These are phyloP conservation scores for Alternaria triticimaculans DNA, from an alignment of 2,329 filamentous ascomycete species.

Conservation along the genomic window DNA sequence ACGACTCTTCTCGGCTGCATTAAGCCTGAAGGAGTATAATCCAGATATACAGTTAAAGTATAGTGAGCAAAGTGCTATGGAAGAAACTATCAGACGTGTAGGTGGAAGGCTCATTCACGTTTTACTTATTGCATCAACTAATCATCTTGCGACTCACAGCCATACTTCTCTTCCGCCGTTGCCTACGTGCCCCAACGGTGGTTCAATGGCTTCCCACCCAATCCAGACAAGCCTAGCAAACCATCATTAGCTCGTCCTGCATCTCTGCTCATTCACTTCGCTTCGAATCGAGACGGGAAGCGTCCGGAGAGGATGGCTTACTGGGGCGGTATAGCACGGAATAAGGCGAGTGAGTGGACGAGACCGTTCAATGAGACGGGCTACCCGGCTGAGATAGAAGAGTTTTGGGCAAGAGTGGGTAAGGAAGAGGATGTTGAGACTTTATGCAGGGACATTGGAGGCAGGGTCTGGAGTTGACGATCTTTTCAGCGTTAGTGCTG, in stretches of 20 bases:
- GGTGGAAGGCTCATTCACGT: background rate
- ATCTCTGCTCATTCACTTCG: conserved; percentile 5
- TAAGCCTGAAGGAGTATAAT: conserved; percentile 5
- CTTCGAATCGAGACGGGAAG: conserved; percentile 8
- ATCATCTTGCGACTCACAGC: background rate
- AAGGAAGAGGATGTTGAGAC: background rate
- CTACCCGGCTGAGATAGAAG: background rate
- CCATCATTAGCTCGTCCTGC: background rate
- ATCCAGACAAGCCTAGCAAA: background rate
- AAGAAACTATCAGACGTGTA: background rate
- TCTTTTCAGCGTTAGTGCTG: background rate
- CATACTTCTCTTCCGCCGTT: background rate
- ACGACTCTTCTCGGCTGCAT: conserved; percentile 46
- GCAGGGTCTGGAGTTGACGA: background rate
- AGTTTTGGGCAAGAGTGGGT: background rate
- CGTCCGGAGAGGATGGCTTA: conserved; percentile 8
- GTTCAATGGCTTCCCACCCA: conserved; percentile 8
- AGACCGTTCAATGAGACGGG: background rate
- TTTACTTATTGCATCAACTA: background rate
- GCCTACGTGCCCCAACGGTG: conserved; percentile 5
- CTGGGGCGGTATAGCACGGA: background rate
- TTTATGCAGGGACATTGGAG: background rate
- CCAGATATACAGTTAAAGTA: conserved; percentile 5
- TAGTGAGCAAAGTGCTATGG: conserved; percentile 9
- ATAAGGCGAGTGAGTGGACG: background rate